These are phyloP conservation scores for Tulasnella sp. DNA, from an alignment of 768 basidiomycete species.

Conservation along the genomic window DNA sequence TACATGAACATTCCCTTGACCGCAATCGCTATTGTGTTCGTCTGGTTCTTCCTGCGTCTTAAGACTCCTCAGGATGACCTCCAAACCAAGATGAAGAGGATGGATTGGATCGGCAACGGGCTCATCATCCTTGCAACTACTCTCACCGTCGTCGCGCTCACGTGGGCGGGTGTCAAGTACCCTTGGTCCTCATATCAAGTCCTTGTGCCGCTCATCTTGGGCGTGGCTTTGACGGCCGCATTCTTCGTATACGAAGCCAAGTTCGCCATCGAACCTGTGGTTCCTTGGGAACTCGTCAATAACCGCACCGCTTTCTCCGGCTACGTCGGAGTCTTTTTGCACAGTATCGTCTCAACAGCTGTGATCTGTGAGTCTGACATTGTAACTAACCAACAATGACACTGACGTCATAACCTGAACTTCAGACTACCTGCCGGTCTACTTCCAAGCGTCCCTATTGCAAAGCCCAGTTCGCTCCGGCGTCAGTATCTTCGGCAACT, in stretches of 20 bases:
- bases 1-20: conserved; percentile 50
- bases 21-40: conserved; percentile 42
- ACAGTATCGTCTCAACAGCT: too few species aligned
- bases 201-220: conserved; percentile 50
- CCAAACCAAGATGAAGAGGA: conserved; percentile 44
- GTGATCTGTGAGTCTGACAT: too few species aligned
- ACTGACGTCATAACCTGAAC: too few species aligned
- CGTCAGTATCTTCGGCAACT: too few species aligned
- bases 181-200: conserved; percentile 49
- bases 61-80: conserved; percentile 41
- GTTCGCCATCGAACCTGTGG: too few species aligned
- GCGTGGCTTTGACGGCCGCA: conserved; percentile 45
- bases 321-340: too few species aligned
- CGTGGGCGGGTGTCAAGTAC: conserved; percentile 50
- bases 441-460: too few species aligned
- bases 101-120: conserved; percentile 46
- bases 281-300: too few species aligned
- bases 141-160: conserved; percentile 46
- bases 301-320: too few species aligned
- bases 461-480: too few species aligned
- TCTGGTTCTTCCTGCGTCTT: conserved; percentile 45
- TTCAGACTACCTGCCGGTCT: too few species aligned
- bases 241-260: conserved; percentile 41
- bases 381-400: too few species aligned
- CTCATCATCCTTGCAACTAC: conserved; percentile 44